These are phyloP conservation scores for Colletotrichum caudatum DNA, from an alignment of 2,329 filamentous ascomycete species.

Conservation along the genomic window DNA sequence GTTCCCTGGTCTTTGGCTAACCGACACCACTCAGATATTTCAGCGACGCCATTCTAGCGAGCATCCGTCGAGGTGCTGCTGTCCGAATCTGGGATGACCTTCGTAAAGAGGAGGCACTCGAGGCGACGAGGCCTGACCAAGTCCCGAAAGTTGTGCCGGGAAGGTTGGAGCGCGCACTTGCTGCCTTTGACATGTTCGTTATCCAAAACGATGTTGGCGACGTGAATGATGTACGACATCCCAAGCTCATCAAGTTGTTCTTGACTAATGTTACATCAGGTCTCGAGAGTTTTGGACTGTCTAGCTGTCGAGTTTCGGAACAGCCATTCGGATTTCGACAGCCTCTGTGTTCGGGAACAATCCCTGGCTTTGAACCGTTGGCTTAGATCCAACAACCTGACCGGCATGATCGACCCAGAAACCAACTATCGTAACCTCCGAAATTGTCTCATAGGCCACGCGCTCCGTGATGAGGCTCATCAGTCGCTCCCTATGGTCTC, in stretches of 20 bases:
- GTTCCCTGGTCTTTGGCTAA: conserved; percentile 9
- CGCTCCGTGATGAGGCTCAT: conserved; percentile 77
- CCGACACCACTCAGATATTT: conserved; percentile 70
- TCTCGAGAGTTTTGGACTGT: conserved; percentile 72
- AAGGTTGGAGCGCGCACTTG: conserved; percentile 78
- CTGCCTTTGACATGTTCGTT: conserved; percentile 91
- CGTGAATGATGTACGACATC: conserved; percentile 71
- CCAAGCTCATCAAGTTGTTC: conserved; percentile 17
- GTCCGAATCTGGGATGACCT: conserved; percentile 76
- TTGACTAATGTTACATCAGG: conserved; percentile 55
- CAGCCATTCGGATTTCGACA: conserved; percentile 64
- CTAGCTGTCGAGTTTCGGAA: conserved; percentile 68
- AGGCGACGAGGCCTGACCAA: conserved; percentile 1
- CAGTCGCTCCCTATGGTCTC: conserved; percentile 89
- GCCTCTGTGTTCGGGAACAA: conserved; percentile 72
- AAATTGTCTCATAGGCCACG: conserved; percentile 90
- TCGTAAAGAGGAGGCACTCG: conserved; percentile 53
- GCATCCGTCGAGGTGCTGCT: conserved; percentile 84
- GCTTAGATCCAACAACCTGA: conserved; percentile 75
- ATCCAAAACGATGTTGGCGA: conserved; percentile 79
- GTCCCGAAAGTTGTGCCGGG: conserved; percentile 27
- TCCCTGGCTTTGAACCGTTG: conserved; percentile 77
- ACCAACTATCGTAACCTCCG: conserved; percentile 81
- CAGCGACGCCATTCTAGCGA: conserved; percentile 78
- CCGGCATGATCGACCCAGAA: conserved; percentile 74